Evolutionary conservation across 164 flowering plant species (phyloP).

Genomic region (Umbilicus rupestris): DNA sequence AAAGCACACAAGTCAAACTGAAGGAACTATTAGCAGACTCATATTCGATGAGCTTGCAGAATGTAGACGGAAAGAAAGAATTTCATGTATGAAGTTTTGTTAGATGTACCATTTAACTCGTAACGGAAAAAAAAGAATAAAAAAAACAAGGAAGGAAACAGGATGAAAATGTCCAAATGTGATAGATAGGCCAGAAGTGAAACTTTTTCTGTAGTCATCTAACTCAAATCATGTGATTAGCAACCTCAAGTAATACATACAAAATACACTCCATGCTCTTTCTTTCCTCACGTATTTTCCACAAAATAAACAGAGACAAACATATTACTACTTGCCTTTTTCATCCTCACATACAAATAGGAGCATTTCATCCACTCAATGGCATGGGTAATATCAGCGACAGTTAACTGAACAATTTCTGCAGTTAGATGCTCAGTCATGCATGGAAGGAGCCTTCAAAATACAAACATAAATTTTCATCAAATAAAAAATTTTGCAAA

Average conservation of each 20-base stretch:
- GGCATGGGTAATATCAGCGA: conserved; percentile 76
- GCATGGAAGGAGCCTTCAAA: conserved; percentile 70
- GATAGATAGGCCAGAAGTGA: neutral
- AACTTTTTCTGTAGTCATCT: too few species aligned
- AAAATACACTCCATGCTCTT: too few species aligned
- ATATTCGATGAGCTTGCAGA: neutral
- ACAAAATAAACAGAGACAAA: neutral
- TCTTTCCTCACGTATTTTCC: neutral
- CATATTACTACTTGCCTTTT: conserved; percentile 50
- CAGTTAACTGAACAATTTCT: conserved; percentile 87
- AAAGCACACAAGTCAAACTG: conserved; percentile 7
- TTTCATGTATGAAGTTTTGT: neutral
- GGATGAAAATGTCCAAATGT: neutral
- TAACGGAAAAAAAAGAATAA: neutral
- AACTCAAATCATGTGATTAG: too few species aligned
- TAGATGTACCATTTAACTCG: neutral
- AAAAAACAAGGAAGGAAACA: neutral
- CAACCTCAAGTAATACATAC: too few species aligned
- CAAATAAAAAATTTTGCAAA: neutral
- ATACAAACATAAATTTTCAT: conserved; percentile 6
- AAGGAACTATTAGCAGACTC: neutral
- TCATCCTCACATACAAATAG: conserved; percentile 79
- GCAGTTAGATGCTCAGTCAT: conserved; percentile 90
- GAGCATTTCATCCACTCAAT: conserved; percentile 98
- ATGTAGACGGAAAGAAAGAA: neutral